Evolutionary conservation across 345 rosid species (phyloP), one percentile per base, ranked within the genome.

Genomic region (Kernera saxatilis): DNA sequence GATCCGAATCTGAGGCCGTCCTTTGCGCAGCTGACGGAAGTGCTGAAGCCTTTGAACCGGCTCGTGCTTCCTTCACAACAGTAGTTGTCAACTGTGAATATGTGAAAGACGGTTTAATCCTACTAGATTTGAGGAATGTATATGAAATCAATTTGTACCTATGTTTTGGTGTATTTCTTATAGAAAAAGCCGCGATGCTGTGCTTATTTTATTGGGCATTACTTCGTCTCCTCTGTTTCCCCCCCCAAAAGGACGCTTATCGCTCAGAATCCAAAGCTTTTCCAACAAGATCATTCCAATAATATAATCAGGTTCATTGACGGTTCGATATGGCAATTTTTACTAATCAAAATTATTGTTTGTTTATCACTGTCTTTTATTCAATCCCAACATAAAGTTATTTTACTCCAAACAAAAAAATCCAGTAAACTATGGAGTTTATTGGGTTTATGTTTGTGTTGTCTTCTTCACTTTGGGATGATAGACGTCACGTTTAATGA

Each of bases 1-100:
- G 99, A 95, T 33, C 99, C 98, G 64, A 88, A 84, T 80, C 69
- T 82, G 82, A 84, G 99, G 1, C 98, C 98, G 1, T 92, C 99
- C 2, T 95, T 95, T 80, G 84, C 88, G 11, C 83, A 92, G 69
- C 86, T 95, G 17, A 37, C 90, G 0, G 89, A 69, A 69, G 94
- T 91, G 21, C 82, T 95, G 69, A 86, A 82, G 74, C 84, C 97
- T n/a, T 83, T 95, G 83, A 93, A 88, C 65, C 73, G 87, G 76
- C 98, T 95, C 21, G 85, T 67, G 22, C 77, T 77, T 54, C 93
- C 93, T 8, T 70, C 86, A 17, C 80, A 64, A 11, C 78, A 75
- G 26, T 74, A 74, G 72, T 30, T 41, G 8, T 9, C 22, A 52
- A 3, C 19, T 54, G 70, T 61, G 57, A 64, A 72, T 32, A 72